Evolutionary conservation across 176 grass and related monocot genomes (phyloP).

Genomic region (Rhynchospora tenuis): DNA sequence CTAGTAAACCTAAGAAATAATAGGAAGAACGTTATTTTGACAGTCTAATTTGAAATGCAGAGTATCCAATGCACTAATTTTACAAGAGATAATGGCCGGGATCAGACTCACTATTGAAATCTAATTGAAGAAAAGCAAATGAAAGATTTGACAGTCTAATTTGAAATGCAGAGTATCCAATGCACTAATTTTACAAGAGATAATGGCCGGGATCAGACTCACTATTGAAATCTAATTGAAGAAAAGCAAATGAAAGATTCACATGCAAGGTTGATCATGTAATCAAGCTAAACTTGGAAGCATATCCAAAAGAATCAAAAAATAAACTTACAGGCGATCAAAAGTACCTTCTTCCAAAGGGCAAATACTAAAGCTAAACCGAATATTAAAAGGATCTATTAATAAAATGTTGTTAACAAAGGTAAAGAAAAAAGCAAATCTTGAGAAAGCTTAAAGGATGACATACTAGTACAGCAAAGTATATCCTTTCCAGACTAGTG

Average conservation of each 20-base stretch:
- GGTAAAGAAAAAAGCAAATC: not conserved
- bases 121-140: conserved; percentile 4
- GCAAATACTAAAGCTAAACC: conserved; percentile 11
- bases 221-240: not conserved
- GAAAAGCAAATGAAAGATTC: conserved; percentile 15
- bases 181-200: not conserved
- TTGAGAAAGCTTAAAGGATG: conserved; percentile 16
- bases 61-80: not conserved
- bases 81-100: not conserved
- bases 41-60: not conserved
- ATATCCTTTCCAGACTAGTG: conserved; percentile 19
- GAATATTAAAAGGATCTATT: not conserved
- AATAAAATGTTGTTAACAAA: not conserved
- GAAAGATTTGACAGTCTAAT: not conserved
- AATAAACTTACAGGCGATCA: conserved; percentile 1
- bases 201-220: not conserved
- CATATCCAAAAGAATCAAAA: conserved; percentile 18
- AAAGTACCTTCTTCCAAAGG: conserved; percentile 2
- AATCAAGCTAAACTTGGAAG: not conserved
- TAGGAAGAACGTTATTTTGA: not conserved
- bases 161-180: not conserved
- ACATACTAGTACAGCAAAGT: conserved; percentile 19
- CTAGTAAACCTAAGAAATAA: not conserved
- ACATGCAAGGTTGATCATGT: conserved; percentile 18
- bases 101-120: not conserved